A percentile compares a stretch with the other conserved stretches of the same genome.
Conservation (phyloP, 1,284 basidiomycete genomes). For the Ganoderma sp. region DNA sequence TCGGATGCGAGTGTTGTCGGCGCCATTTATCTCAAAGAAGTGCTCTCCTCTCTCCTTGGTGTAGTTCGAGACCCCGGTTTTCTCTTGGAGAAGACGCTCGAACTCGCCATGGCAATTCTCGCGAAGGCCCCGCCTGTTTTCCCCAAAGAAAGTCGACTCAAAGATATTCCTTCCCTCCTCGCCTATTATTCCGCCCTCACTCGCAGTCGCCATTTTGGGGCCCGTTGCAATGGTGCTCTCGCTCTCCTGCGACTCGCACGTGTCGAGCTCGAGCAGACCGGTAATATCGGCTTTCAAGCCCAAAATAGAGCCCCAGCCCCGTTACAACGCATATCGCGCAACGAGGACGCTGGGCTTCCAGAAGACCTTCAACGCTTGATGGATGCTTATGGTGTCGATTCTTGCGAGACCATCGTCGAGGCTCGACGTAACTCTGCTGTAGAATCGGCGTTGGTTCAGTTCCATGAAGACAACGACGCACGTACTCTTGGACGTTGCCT, state of each 20-base stretch:
- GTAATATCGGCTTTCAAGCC: not conserved
- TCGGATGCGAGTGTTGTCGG: not conserved
- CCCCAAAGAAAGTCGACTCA: not conserved
- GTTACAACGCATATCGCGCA: not conserved
- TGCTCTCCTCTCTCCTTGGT: not conserved
- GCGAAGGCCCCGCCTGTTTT: not conserved
- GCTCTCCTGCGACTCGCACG: not conserved
- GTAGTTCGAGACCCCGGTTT: not conserved
- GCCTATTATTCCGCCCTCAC: conserved; percentile 1
- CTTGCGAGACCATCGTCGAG: not conserved
- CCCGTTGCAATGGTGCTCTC: not conserved
- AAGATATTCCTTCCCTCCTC: not conserved
- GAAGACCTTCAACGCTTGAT: not conserved
- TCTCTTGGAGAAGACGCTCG: not conserved
- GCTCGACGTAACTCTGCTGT: not conserved
- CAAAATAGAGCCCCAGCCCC: not conserved
- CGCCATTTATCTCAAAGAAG: not conserved
- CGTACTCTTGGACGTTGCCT: not conserved
- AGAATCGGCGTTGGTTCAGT: not conserved
- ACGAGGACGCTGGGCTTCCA: not conserved
- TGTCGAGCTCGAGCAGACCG: not conserved
- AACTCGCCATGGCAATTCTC: not conserved
- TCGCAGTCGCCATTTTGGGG: not conserved
- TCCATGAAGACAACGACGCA: not conserved
- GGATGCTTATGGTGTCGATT: not conserved